Evolutionary conservation across 495 filamentous ascomycete species (phyloP), one percentile per base, ranked within the genome.

Genomic region (Aspergillus sclerotioniger): DNA sequence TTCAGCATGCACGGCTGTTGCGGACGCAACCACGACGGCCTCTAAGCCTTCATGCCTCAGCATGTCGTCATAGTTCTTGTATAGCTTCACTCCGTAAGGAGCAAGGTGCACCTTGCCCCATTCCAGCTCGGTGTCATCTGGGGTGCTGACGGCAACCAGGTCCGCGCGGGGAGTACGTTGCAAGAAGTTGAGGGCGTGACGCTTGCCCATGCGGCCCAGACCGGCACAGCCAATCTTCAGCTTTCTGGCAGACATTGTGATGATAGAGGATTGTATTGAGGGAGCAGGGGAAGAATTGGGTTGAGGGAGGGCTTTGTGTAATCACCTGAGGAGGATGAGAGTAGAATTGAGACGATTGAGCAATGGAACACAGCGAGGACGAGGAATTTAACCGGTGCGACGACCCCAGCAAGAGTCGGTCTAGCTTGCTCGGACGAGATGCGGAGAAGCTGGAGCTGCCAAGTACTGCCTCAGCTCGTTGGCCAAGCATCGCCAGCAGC

Each of bases 151-250:
- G 35, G 82, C 82, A 4, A 83, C 81, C 9, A 85, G 67, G 39
- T 83, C 65, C 15, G 80, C 79, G 16, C 78, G 78, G 16, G 80
- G 79, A 35, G 75, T 79, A 41, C 76, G 74, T 50, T 82, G 62
- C 3, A 82, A 67, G 64, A 84, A 78, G 62, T 82, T 79, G 8
- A 80, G 63, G 37, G 81, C 82, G 64, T 84, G 82, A 51, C 80
- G 74, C 61, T 82, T 80, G 59, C 82, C 82, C 81, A 84, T 84
- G 49, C 82, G 80, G 52, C 82, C 82, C 47, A 84, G 77, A 58
- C 82, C 82, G 41, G 78, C 79, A 54, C 75, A 76, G 57, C 71
- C 81, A 54, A 83, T 71, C 49, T 73, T 72, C 50, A 83, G 67
- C 62, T 69, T 80, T 43, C 64, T 61, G 29, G 67, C 67, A 43